Percentiles rank a stretch among this genome's conserved stretches.
phyloP scores from a whole-genome alignment of 73 alveolate species.

The Paramecium bursaria region DNA sequence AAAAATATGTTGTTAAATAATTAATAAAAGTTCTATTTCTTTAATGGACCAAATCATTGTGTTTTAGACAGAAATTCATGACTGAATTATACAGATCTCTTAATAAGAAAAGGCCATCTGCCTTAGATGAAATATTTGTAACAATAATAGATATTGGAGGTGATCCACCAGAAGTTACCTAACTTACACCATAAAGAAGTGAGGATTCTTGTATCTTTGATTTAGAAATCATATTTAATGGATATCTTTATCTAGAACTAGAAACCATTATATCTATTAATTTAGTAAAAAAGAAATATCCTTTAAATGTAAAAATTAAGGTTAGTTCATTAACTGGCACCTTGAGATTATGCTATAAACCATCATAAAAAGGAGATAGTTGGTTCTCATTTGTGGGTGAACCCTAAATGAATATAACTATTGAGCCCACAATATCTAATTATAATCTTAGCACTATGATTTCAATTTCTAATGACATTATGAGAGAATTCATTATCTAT shows the following conservation, averaged over 20 bases:
- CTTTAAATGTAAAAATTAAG: background rate
- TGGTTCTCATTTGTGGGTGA: slow-evolving; percentile 47
- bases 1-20: slow-evolving; percentile 7
- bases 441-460: background rate
- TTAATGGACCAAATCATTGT: slow-evolving; percentile 46
- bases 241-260: background rate
- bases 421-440: slow-evolving; percentile 12
- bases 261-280: slow-evolving; percentile 7
- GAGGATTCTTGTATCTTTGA: slow-evolving; percentile 31
- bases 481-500: slow-evolving; percentile 34
- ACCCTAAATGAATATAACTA: slow-evolving; percentile 33
- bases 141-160: slow-evolving; percentile 48
- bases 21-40: slow-evolving; percentile 38
- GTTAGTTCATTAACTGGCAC: background rate
- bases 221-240: slow-evolving; percentile 21
- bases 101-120: slow-evolving; percentile 20
- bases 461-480: slow-evolving; percentile 16
- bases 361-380: background rate
- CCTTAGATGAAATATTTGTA: slow-evolving; percentile 40
- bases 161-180: slow-evolving; percentile 59
- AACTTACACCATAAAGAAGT: too few species aligned
- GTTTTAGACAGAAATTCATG: slow-evolving; percentile 49
- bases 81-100: slow-evolving; percentile 42
- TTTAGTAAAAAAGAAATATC: slow-evolving; percentile 10
- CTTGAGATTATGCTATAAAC: slow-evolving; percentile 1